phyloP scores from a whole-genome alignment of 1,284 basidiomycete genomes.

The Melampsora americana region DNA sequence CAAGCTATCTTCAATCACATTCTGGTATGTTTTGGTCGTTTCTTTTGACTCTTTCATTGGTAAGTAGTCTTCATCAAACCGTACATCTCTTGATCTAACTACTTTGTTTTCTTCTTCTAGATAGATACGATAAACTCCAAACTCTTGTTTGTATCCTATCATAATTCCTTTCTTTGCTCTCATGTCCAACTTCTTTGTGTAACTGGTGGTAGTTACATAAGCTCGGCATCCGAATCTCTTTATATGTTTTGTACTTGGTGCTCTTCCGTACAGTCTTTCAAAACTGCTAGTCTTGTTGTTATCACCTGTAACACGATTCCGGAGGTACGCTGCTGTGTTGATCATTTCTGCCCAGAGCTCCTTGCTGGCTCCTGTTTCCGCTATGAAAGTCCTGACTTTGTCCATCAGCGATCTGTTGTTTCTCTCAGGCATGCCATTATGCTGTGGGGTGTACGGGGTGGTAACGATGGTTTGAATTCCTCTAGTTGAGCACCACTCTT shows the following conservation, averaged over 20 bases:
- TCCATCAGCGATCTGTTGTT: slow-evolving; percentile 28
- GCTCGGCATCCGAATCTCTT: slow-evolving; percentile 9
- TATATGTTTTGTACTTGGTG: slow-evolving; percentile 15
- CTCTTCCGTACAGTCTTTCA: not conserved
- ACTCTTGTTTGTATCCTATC: slow-evolving; percentile 20
- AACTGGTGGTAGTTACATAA: not conserved
- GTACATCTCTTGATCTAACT: slow-evolving; percentile 24
- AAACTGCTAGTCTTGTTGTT: slow-evolving; percentile 1
- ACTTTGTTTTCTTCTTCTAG: slow-evolving; percentile 9
- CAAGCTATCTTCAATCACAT: not conserved
- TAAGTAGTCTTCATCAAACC: not conserved
- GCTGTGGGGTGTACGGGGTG: slow-evolving; percentile 25
- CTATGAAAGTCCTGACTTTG: slow-evolving; percentile 3
- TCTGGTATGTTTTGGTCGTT: not conserved
- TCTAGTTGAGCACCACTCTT: slow-evolving; percentile 10
- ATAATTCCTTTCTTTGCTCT: slow-evolving; percentile 16
- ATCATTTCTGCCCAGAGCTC: slow-evolving; percentile 24
- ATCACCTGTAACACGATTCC: not conserved
- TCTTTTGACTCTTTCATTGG: not conserved
- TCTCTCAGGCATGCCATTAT: slow-evolving; percentile 27
- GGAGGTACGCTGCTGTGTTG: slow-evolving; percentile 7
- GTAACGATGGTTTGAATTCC: slow-evolving; percentile 21
- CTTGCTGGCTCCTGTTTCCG: not conserved
- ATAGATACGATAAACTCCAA: slow-evolving; percentile 13
- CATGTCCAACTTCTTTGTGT: slow-evolving; percentile 17